Conservation (phyloP, 2,329 filamentous ascomycete species). For the Macrophomina phaseolina region DNA sequence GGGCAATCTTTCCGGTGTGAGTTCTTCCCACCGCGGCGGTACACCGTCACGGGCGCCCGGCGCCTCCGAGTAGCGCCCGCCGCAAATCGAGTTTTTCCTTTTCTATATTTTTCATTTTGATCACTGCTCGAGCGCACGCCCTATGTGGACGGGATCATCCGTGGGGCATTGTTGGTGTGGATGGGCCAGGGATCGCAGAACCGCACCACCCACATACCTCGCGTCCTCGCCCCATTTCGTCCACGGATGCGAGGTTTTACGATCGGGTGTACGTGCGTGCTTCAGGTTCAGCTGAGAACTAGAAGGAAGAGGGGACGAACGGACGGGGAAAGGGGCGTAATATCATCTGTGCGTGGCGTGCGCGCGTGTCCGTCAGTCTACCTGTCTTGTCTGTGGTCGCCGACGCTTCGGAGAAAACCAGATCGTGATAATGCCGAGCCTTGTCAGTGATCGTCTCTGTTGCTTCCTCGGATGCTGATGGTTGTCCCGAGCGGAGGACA, state of each 20-base stretch:
- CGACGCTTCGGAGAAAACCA: neutral
- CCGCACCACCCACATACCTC: neutral
- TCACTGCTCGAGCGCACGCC: neutral
- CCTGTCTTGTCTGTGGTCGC: neutral
- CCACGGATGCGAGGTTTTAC: neutral
- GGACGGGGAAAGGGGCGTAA: too few species aligned
- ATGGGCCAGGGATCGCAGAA: too few species aligned
- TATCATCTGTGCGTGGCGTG: neutral
- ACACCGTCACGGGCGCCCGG: neutral
- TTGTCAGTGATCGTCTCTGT: neutral
- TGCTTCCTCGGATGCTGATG: neutral
- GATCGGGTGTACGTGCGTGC: neutral
- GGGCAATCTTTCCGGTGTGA: neutral
- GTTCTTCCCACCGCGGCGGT: neutral
- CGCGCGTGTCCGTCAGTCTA: too few species aligned
- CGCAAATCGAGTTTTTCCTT: too few species aligned
- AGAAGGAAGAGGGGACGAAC: neutral
- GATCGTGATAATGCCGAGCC: neutral
- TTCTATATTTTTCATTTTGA: too few species aligned
- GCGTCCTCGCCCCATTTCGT: neutral
- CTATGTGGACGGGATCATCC: conserved; percentile 8
- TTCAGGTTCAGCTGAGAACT: neutral
- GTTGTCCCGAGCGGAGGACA: neutral
- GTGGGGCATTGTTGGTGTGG: neutral
- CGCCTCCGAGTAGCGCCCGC: neutral